These are phyloP conservation scores for Yamadazyma blattariae DNA, from an alignment of 1,139 yeast genomes.

Conservation along the genomic window DNA sequence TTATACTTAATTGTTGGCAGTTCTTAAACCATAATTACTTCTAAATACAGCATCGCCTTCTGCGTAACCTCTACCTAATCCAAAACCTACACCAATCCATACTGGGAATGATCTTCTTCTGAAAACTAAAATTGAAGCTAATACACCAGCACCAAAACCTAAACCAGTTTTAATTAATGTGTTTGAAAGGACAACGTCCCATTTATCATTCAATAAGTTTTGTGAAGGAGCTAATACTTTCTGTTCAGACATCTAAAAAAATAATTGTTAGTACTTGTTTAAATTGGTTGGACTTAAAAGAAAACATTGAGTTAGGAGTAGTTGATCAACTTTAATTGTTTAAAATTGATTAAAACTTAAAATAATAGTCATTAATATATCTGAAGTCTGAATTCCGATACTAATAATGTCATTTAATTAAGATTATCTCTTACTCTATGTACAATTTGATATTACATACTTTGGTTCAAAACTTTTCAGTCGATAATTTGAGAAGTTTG, in stretches of 20 bases:
- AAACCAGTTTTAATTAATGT: conserved; percentile 94
- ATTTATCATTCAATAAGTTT: conserved; percentile 76
- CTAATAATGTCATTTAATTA: too few species aligned
- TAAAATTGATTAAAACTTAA: too few species aligned
- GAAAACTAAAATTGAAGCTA: conserved; percentile 87
- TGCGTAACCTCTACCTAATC: conserved; percentile 94
- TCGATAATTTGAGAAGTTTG: conserved; percentile 5
- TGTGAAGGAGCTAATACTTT: conserved; percentile 54
- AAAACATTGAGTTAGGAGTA: too few species aligned
- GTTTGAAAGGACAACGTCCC: conserved; percentile 97
- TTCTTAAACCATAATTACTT: conserved; percentile 69
- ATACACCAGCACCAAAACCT: conserved; percentile 96
- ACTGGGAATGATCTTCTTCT: conserved; percentile 96
- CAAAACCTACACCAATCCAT: conserved; percentile 95
- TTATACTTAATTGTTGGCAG: conserved; percentile 52
- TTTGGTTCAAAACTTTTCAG: conserved; percentile 3
- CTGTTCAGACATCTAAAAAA: conserved; percentile 22
- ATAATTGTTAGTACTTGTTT: conserved; percentile 12
- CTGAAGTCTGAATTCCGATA: too few species aligned
- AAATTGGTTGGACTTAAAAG: too few species aligned
- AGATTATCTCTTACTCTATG: too few species aligned
- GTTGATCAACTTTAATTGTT: too few species aligned
- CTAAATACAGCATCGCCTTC: conserved; percentile 98
- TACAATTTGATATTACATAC: too few species aligned
- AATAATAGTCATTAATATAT: too few species aligned